Evolutionary conservation across 192 early-diverging fungal species (phyloP), one percentile per base, ranked within the genome.

Genomic region (Nowakowskiella sp.): DNA sequence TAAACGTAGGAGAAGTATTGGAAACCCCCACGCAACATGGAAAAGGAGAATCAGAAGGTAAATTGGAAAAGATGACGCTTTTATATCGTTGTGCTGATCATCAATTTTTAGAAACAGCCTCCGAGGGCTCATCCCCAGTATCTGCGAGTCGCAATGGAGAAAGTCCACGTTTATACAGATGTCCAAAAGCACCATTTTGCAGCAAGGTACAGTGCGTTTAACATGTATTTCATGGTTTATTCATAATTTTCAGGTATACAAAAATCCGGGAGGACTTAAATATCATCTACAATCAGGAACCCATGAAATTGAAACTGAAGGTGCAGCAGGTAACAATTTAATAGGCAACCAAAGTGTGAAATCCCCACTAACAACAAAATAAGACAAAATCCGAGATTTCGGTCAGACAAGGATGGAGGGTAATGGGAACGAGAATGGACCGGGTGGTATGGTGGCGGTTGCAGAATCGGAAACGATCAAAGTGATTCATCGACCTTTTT

Each of bases 231-330:
- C 36, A 13, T 13, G 19, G 19, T 39, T 39, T 13, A 39, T 39
- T 39, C 19, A 19, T 13, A 39, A 13, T 13, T 39, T 84, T 55
- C 89, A 93, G 69, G 80, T 85, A 6, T 97, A 97, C 74, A 97
- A 97, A 69, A 97, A 97, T 70, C 87, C 92, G 36, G 92, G 91
- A 53, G 93, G 93, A 9, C 82, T 97, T 52, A 98, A 98, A 66
- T 97, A 98, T 69, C 95, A 97, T 62, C 86, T 93, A 45, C 72
- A 88, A 50, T 89, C 94, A 57, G 92, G 92, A 21, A 44, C 45
- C 3, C 70, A 61, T 42, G 67, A 70, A 54, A 47, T 64, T 9
- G 67, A 49, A 59, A 39, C 49, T 45, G 25, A 49, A 59, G 33
- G 57, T 51, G 21, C 57, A 59, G 29, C 57, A 59, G 46, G 57